Percentiles rank a stretch among this genome's conserved stretches.
These are phyloP conservation scores for Populus euphratica DNA, from an alignment of 345 rosid genomes.

Conservation along the genomic window DNA sequence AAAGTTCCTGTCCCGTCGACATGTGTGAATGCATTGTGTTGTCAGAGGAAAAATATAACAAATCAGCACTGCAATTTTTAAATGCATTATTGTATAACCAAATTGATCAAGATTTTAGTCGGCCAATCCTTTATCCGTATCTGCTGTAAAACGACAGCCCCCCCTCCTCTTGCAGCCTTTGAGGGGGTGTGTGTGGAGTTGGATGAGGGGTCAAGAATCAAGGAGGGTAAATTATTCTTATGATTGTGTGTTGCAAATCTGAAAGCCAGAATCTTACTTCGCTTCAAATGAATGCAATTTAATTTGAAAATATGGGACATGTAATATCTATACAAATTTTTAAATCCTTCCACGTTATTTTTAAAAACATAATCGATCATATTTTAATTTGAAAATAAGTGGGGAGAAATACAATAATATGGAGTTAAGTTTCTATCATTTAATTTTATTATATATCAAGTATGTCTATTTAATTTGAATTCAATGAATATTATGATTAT, in stretches of 20 bases:
- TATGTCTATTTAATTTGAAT: no score
- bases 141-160: not conserved
- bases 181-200: not conserved
- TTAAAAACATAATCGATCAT: no score
- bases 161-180: not conserved
- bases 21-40: not conserved
- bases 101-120: not conserved
- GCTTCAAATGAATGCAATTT: no score
- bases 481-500: no score
- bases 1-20: not conserved
- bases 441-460: no score
- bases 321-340: no score
- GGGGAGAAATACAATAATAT: no score
- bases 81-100: not conserved
- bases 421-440: no score
- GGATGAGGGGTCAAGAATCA: conserved; percentile 16
- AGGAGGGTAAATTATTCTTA: not conserved
- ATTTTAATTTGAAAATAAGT: no score
- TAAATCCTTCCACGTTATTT: no score
- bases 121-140: not conserved
- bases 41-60: not conserved
- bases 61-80: not conserved
- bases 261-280: not conserved
- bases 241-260: not conserved
- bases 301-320: no score